These are phyloP conservation scores for Protomyces macrosporus DNA, from an alignment of 1,139 yeast genomes.

Conservation along the genomic window DNA sequence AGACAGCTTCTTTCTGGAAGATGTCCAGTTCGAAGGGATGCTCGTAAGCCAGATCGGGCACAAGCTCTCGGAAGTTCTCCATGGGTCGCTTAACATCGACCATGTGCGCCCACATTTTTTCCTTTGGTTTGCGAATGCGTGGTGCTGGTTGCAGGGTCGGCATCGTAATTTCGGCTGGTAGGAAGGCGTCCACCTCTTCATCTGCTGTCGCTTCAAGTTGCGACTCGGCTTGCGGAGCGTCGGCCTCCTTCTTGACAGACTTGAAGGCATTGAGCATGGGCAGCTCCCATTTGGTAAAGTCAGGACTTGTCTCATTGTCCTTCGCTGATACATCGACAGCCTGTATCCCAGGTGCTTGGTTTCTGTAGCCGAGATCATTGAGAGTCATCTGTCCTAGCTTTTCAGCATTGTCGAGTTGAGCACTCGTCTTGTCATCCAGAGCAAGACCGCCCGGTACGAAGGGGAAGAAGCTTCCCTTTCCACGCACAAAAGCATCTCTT, in stretches of 20 bases:
- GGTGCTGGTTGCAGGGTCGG: not conserved
- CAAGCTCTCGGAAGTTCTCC: conserved; percentile 76
- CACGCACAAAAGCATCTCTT: conserved; percentile 58
- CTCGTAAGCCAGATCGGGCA: conserved; percentile 86
- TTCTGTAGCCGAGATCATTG: conserved; percentile 34
- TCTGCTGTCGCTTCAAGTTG: conserved; percentile 20
- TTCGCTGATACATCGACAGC: conserved; percentile 19
- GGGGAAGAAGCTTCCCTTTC: conserved; percentile 73
- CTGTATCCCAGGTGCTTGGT: conserved; percentile 30
- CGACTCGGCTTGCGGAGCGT: conserved; percentile 21
- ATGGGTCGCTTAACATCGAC: conserved; percentile 80
- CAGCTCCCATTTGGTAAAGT: conserved; percentile 26
- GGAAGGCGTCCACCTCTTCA: conserved; percentile 61
- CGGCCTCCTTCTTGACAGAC: not conserved
- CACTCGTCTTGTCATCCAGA: not conserved
- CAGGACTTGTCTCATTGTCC: conserved; percentile 14
- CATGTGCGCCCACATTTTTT: conserved; percentile 78
- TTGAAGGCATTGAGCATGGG: conserved; percentile 6
- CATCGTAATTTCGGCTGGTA: conserved; percentile 51
- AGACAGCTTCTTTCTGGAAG: conserved; percentile 94
- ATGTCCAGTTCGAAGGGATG: conserved; percentile 94
- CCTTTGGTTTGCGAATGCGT: not conserved
- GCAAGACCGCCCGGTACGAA: conserved; percentile 85
- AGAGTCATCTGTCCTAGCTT: conserved; percentile 35
- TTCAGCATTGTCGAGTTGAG: not conserved